Conservation (phyloP, 164 flowering plant species). For the Piper longum region DNA sequence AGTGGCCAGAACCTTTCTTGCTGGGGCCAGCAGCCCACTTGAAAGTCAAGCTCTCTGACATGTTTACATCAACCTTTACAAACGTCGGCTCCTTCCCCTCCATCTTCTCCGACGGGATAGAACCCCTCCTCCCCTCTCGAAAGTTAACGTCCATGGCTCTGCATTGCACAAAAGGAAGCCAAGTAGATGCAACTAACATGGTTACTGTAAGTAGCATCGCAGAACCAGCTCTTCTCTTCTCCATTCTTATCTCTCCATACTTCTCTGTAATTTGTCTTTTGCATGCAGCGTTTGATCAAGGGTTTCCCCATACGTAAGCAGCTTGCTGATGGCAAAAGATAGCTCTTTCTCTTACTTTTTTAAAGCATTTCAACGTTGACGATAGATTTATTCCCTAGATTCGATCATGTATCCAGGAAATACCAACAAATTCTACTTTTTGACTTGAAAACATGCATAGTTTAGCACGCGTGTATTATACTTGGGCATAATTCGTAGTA, state of each 20-base stretch:
- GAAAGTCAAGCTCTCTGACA: slow-evolving; percentile 13
- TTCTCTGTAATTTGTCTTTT: too few relatives aligned
- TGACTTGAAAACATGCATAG: not conserved
- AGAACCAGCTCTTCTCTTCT: not conserved
- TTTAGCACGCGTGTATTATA: not conserved
- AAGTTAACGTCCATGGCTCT: too few relatives aligned
- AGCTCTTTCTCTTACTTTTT: too few relatives aligned
- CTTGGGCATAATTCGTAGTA: not conserved
- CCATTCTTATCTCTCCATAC: not conserved
- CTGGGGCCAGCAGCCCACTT: slow-evolving; percentile 45
- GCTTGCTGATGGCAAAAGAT: not conserved
- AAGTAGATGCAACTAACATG: not conserved
- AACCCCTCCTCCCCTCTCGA: not conserved
- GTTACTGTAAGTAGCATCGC: not conserved
- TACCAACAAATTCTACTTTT: too few relatives aligned
- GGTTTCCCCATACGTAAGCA: not conserved
- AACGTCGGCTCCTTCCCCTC: not conserved
- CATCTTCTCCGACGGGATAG: not conserved
- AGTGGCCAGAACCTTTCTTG: slow-evolving; percentile 47
- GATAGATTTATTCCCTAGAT: not conserved
- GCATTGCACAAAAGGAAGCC: not conserved
- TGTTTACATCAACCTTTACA: not conserved
- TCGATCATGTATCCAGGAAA: not conserved
- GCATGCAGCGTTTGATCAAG: not conserved
- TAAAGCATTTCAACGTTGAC: not conserved